A percentile compares a stretch with the other conserved stretches of the same genome.
Conservation (phyloP, 805 yeast species). For the Lipomyces lipofer region DNA sequence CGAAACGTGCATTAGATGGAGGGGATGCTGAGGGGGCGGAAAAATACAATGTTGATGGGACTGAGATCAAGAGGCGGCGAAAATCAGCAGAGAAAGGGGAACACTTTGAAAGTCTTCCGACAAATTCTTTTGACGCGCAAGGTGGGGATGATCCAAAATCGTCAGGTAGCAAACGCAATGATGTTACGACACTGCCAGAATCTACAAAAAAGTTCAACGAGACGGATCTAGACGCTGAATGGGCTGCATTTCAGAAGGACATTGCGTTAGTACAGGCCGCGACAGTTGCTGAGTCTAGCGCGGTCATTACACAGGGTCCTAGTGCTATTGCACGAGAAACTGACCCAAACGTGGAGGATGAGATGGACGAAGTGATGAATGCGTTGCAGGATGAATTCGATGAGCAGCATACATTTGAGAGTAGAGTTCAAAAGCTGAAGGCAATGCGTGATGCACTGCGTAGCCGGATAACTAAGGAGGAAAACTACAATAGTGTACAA, state of each 20-base stretch:
- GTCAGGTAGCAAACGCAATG: neutral
- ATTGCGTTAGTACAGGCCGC: conserved; percentile 16
- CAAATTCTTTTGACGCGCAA: conserved; percentile 4
- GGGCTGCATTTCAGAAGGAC: conserved; percentile 30
- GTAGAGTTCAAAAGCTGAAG: conserved; percentile 22
- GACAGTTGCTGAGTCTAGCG: conserved; percentile 3
- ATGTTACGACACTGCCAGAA: conserved; percentile 5
- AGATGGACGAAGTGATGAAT: conserved; percentile 14
- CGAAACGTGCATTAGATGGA: conserved; percentile 13
- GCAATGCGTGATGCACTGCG: conserved; percentile 19
- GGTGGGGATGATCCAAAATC: too few species aligned
- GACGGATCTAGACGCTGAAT: conserved; percentile 21
- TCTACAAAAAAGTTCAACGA: neutral
- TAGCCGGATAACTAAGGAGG: neutral
- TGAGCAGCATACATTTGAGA: conserved; percentile 23
- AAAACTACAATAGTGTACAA: conserved; percentile 8
- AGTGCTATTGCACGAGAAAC: neutral
- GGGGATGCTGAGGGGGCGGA: neutral
- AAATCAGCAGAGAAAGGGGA: neutral
- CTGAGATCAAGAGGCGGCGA: neutral
- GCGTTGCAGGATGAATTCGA: conserved; percentile 23
- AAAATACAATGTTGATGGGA: neutral
- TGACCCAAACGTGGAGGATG: conserved; percentile 8
- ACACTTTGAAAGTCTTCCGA: neutral
- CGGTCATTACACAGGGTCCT: neutral